Percentiles rank a stretch among this genome's conserved stretches.
Evolutionary conservation across 1,284 basidiomycete species (phyloP).

Genomic region (Tetrapyrgos nigripes): DNA sequence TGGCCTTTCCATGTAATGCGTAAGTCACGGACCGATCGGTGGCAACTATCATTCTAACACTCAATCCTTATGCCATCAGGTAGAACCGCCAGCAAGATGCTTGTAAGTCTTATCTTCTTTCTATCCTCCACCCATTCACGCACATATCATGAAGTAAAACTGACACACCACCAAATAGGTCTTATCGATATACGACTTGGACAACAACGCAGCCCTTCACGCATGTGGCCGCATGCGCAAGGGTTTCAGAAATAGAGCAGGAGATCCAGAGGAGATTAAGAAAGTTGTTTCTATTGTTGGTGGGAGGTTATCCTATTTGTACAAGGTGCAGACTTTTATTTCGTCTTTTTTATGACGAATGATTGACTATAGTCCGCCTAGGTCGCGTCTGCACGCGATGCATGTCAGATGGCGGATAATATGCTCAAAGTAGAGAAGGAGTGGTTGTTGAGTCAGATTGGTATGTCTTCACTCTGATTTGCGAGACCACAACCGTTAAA

Average conservation of each 20-base stretch:
- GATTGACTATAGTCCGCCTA: conserved; percentile 16
- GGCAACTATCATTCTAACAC: conserved; percentile 2
- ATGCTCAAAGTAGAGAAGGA: conserved; percentile 77
- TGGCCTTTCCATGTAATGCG: conserved; percentile 78
- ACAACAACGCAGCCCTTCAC: conserved; percentile 62
- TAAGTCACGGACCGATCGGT: conserved; percentile 40
- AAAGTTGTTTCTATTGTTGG: conserved; percentile 71
- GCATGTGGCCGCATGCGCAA: conserved; percentile 65
- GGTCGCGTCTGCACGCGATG: conserved; percentile 61
- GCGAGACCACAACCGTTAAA: conserved; percentile 3
- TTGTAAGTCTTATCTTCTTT: conserved; percentile 44
- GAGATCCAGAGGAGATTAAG: conserved; percentile 45
- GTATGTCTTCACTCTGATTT: conserved; percentile 45
- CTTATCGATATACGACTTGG: conserved; percentile 77
- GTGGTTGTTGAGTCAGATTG: conserved; percentile 80
- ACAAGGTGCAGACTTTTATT: conserved; percentile 46
- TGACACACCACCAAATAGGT: conserved; percentile 47
- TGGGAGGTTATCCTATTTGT: conserved; percentile 80
- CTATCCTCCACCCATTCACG: conserved; percentile 1
- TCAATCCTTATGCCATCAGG: conserved; percentile 43
- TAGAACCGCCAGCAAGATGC: conserved; percentile 77
- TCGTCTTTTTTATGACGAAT: conserved; percentile 7
- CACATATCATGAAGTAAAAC: too few species aligned
- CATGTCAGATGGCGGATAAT: conserved; percentile 66
- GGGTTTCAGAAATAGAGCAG: conserved; percentile 33